Conservation (phyloP, 2,329 filamentous ascomycete genomes). For the Cladophialophora carrionii region DNA sequence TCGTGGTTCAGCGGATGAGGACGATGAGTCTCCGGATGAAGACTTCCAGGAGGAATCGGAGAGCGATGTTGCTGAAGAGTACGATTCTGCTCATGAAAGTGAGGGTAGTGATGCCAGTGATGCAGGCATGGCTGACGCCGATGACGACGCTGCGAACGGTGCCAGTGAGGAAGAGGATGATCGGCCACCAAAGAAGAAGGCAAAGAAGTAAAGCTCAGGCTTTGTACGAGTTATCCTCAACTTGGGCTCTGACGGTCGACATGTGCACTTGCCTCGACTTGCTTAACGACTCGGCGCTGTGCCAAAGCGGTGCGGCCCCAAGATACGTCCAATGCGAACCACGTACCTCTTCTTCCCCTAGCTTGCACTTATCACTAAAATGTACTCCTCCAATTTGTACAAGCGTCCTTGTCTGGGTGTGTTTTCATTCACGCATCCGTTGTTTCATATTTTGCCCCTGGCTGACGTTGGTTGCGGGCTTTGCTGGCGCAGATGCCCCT, state of each 20-base stretch:
- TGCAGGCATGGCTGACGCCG: constrained; percentile 57
- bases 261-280: not conserved
- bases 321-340: not conserved
- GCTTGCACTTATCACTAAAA: no score
- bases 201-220: constrained; percentile 50
- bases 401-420: not conserved
- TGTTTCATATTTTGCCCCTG: no score
- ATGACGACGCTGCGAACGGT: constrained; percentile 49
- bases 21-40: constrained; percentile 92
- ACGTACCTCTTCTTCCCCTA: not conserved
- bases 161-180: constrained; percentile 53
- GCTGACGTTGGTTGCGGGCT: no score
- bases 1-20: constrained; percentile 90
- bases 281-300: not conserved
- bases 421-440: no score
- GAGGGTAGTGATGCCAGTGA: constrained; percentile 67
- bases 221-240: constrained; percentile 2
- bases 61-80: constrained; percentile 95
- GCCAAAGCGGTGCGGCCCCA: not conserved
- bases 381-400: not conserved
- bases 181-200: constrained; percentile 67
- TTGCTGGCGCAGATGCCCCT: no score
- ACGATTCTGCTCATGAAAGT: constrained; percentile 87
- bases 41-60: constrained; percentile 93
- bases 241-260: not conserved